phyloP scores from a whole-genome alignment of 495 filamentous ascomycete genomes.

The Talaromyces adpressus region DNA sequence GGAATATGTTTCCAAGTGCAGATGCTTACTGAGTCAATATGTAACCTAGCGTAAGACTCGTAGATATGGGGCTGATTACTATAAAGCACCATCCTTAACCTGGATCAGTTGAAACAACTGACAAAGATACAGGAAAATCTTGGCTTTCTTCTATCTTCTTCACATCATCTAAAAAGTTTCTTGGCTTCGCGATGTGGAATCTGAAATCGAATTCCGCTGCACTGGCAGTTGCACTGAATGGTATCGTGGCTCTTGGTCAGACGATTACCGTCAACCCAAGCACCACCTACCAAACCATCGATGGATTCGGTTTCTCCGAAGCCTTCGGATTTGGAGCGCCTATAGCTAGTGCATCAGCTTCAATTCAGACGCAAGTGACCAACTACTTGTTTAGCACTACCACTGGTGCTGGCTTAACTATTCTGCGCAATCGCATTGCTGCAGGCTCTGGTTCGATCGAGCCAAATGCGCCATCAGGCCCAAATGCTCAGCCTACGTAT shows the following conservation, averaged over 20 bases:
- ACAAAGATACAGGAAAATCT: neutral
- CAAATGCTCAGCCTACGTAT: constrained; percentile 31
- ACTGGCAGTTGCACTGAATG: neutral
- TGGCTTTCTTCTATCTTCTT: neutral
- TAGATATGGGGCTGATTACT: neutral
- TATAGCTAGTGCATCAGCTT: constrained; percentile 12
- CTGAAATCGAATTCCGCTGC: neutral
- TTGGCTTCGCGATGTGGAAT: neutral
- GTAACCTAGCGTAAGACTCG: neutral
- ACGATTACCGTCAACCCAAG: constrained; percentile 26
- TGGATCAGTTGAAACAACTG: neutral
- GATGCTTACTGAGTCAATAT: neutral
- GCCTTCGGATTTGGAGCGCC: constrained; percentile 38
- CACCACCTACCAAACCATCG: constrained; percentile 29
- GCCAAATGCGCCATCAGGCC: constrained; percentile 29
- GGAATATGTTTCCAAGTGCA: neutral
- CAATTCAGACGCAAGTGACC: constrained; percentile 31
- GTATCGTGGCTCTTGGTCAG: neutral
- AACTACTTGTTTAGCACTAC: constrained; percentile 41
- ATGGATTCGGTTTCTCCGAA: constrained; percentile 44
- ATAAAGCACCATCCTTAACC: neutral
- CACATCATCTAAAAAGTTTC: neutral
- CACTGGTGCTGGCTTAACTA: constrained; percentile 43
- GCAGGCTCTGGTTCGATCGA: constrained; percentile 35
- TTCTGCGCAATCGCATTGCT: constrained; percentile 48